These are phyloP conservation scores for Xylona heveae DNA, from an alignment of 495 filamentous ascomycete genomes.

Conservation along the genomic window DNA sequence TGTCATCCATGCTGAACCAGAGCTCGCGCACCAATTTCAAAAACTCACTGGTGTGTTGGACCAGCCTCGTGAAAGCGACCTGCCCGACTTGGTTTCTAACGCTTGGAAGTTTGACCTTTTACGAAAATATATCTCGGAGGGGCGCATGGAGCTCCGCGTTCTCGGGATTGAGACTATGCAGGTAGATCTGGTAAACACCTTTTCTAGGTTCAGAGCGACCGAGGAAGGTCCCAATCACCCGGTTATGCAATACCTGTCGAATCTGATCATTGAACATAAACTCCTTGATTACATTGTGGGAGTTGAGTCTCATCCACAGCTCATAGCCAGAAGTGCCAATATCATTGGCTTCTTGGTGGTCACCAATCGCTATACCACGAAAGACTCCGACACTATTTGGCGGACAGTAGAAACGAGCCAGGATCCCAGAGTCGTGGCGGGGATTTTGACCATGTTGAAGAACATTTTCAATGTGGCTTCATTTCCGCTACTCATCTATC, in stretches of 20 bases:
- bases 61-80: conserved; percentile 6
- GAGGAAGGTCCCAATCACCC: conserved; percentile 21
- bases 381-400: conserved; percentile 69
- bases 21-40: conserved; percentile 14
- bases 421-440: conserved; percentile 64
- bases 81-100: conserved; percentile 24
- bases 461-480: conserved; percentile 39
- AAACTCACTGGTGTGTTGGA: not conserved
- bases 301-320: conserved; percentile 75
- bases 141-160: conserved; percentile 80
- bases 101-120: conserved; percentile 52
- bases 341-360: conserved; percentile 79
- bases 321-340: conserved; percentile 62
- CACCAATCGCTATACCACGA: conserved; percentile 46
- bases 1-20: conserved; percentile 12
- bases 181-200: conserved; percentile 42
- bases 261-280: conserved; percentile 38
- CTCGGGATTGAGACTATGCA: conserved; percentile 51
- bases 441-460: conserved; percentile 54
- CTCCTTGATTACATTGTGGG: conserved; percentile 76
- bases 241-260: conserved; percentile 39
- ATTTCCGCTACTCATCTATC: conserved; percentile 33
- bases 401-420: conserved; percentile 60
- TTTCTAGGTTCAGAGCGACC: conserved; percentile 21
- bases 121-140: conserved; percentile 49